These are phyloP conservation scores for Trifolium fragiferum DNA, from an alignment of 306 rosid genomes.

Conservation along the genomic window DNA sequence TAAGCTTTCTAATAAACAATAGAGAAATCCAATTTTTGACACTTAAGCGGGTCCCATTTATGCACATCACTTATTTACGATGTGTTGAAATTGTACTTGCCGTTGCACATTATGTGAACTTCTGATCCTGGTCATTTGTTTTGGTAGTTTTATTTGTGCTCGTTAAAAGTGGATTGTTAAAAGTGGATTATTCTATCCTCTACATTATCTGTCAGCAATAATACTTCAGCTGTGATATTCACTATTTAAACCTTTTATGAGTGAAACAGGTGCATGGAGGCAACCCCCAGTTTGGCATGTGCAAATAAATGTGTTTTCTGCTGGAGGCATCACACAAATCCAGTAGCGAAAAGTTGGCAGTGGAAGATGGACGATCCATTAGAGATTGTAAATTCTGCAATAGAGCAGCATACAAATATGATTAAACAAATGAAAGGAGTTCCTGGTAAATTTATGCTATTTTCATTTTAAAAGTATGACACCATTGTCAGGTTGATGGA, in stretches of 20 bases:
- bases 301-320: constrained; percentile 99
- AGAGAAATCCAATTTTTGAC: too few relatives aligned
- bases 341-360: constrained; percentile 98
- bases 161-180: constrained; percentile 18
- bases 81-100: constrained; percentile 19
- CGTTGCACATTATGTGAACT: constrained; percentile 15
- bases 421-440: constrained; percentile 99
- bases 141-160: not conserved
- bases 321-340: constrained; percentile 99
- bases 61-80: not conserved
- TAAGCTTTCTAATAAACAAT: too few relatives aligned
- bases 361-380: constrained; percentile 98
- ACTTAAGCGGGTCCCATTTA: too few relatives aligned
- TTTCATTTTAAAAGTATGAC: constrained; percentile 20
- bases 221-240: constrained; percentile 37
- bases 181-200: constrained; percentile 14
- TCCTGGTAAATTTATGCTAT: constrained; percentile 68
- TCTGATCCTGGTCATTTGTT: constrained; percentile 23
- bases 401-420: constrained; percentile 83
- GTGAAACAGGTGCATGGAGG: constrained; percentile 91
- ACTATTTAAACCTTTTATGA: constrained; percentile 30
- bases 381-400: constrained; percentile 83
- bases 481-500: constrained; percentile 26
- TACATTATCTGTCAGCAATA: not conserved
- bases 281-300: constrained; percentile 99